Conservation (phyloP, 768 basidiomycete species). For the Psilocybe sp. region DNA sequence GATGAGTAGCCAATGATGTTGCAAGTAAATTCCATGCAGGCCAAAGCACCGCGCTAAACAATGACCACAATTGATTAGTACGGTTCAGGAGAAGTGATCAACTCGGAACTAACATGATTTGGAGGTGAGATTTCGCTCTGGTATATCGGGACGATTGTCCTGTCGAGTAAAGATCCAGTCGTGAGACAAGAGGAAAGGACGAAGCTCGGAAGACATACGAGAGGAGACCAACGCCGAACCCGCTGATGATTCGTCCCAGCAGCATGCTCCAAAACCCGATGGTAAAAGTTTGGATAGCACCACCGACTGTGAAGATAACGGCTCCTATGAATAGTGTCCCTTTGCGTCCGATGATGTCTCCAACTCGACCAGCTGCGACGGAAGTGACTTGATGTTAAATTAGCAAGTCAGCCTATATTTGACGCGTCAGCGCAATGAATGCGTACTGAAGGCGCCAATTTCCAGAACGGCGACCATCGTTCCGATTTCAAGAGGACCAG, state of each 20-base stretch:
- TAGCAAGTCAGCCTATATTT: not conserved
- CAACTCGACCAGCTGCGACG: constrained; percentile 82
- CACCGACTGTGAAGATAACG: constrained; percentile 81
- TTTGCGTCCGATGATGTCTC: constrained; percentile 82
- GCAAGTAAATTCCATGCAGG: constrained; percentile 94
- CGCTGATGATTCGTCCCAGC: constrained; percentile 76
- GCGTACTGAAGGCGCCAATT: constrained; percentile 84
- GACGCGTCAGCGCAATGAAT: not conserved
- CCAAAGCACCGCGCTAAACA: constrained; percentile 78
- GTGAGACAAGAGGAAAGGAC: not conserved
- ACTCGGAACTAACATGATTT: constrained; percentile 57
- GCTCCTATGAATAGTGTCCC: constrained; percentile 85
- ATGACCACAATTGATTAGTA: not conserved
- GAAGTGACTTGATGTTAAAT: constrained; percentile 65
- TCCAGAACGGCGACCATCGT: constrained; percentile 96
- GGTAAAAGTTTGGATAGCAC: constrained; percentile 82
- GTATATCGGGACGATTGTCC: constrained; percentile 93
- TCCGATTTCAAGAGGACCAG: constrained; percentile 72
- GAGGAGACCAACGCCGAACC: constrained; percentile 87
- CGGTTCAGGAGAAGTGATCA: not conserved
- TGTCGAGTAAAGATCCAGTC: constrained; percentile 23
- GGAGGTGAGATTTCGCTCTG: constrained; percentile 96
- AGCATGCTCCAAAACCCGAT: constrained; percentile 79
- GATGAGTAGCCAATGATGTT: constrained; percentile 90
- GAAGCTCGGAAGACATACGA: constrained; percentile 51